A percentile compares a stretch with the other conserved stretches of the same genome.
phyloP scores from a whole-genome alignment of 306 rosid genomes.

The Malus domestica region ASM211411v1 NC_041803.1:995501-996000 shows the following conservation, averaged over 20 bases:
- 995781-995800: neutral
- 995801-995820: neutral
- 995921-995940: no score
- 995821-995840: neutral
- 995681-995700: slow-evolving; percentile 8
- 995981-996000: neutral
- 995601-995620: no score
- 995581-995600: no score
- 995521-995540: no score
- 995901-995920: no score
- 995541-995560: no score
- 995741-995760: neutral
- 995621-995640: no score
- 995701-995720: neutral
- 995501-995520: no score
- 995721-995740: neutral
- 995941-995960: no score
- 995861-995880: slow-evolving; percentile 38
- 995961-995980: no score
- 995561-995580: no score
- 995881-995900: neutral
- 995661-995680: slow-evolving; percentile 17
- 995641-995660: slow-evolving; percentile 14
- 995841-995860: slow-evolving; percentile 33
- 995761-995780: neutral